Base-by-base conservation (phyloP, 2,329 filamentous ascomycete genomes). In the Trichoderma cornu-damae region DNA sequence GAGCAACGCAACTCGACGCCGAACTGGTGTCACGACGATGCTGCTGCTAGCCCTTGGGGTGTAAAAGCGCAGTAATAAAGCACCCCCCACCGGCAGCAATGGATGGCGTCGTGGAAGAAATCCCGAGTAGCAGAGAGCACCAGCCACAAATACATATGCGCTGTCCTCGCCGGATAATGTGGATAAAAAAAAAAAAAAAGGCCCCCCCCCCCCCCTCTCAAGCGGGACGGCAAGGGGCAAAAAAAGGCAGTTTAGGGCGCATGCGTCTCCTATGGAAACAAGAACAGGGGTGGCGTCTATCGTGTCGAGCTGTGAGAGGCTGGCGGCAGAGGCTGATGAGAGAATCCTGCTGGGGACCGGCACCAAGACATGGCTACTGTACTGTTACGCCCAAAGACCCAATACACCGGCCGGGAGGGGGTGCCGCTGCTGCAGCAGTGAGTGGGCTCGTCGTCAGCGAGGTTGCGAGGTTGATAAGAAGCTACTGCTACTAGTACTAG, bases 281-380 rank as follows among this genome's bases (percentile, higher is more conserved):
- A 37, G 22, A 26, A 55, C 50, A 53, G 50, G 49, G 57, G 51
- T 43, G 52, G 51, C 43, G 38, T 57, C 24, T 64, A 60, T 69
- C 68, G 68, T 70, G 68, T 70, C 68, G 63, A 60, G 48, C 66
- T 68, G 61, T 70, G 67, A 70, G 66, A 70, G 68, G 68, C 64
- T 62, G 60, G 47, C 49, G 54, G 35, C n/a, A 57, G 46, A 57
- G 49, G 50, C 58, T 58, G 46, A 48, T 44, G 51, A 55, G 42
- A 61, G 60, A 63, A 61, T 63, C 58, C 63, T 65, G 57, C 52
- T 59, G 57, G 57, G 53, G 51, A 38, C 32, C 44, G 14, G 46
- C 47, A 47, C 53, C 49, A 56, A 49, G 47, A 50, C 37, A 16
- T 35, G 26, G 12, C 22, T 44, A 24, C 26, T n/a, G 28, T 28